Conservation (phyloP, 2,329 filamentous ascomycete species). For the Triangularia setosa region DNA sequence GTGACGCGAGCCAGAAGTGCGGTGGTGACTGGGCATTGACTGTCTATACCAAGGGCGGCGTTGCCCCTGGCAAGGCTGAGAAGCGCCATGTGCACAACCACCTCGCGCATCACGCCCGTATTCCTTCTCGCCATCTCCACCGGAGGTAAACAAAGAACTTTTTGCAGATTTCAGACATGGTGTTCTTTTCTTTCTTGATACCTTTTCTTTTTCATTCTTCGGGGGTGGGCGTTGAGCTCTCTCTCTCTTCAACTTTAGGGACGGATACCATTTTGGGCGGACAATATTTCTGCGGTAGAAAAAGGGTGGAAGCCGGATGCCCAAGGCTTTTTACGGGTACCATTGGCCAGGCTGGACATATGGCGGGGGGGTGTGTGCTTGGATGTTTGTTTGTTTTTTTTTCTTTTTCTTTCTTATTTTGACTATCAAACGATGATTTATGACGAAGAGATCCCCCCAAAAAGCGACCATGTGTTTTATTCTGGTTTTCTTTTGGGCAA, state of each 20-base stretch:
- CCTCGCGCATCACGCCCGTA: constrained; percentile 31
- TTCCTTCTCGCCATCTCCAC: constrained; percentile 11
- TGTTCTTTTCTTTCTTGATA: constrained; percentile 1
- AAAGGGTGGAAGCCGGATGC: neutral
- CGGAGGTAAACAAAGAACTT: constrained; percentile 8
- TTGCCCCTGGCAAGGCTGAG: constrained; percentile 20
- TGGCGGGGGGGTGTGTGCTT: neutral
- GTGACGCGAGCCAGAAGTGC: constrained; percentile 45
- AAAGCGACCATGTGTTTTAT: neutral
- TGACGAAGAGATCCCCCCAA: neutral
- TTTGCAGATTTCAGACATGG: neutral
- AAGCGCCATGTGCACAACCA: constrained; percentile 39
- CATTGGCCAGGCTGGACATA: neutral
- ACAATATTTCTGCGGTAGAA: neutral
- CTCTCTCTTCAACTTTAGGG: constrained; percentile 2
- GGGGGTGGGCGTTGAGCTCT: neutral
- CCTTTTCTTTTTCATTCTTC: neutral
- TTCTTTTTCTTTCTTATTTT: neutral
- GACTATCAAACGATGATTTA: constrained; percentile 4
- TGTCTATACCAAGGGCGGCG: constrained; percentile 40
- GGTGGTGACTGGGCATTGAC: constrained; percentile 46
- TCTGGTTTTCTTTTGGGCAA: neutral
- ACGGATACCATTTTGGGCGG: neutral
- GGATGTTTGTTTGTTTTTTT: neutral
- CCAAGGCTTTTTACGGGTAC: too few species aligned